These are phyloP conservation scores for Fonsecaea nubica DNA, from an alignment of 2,329 filamentous ascomycete genomes.

Conservation along the genomic window DNA sequence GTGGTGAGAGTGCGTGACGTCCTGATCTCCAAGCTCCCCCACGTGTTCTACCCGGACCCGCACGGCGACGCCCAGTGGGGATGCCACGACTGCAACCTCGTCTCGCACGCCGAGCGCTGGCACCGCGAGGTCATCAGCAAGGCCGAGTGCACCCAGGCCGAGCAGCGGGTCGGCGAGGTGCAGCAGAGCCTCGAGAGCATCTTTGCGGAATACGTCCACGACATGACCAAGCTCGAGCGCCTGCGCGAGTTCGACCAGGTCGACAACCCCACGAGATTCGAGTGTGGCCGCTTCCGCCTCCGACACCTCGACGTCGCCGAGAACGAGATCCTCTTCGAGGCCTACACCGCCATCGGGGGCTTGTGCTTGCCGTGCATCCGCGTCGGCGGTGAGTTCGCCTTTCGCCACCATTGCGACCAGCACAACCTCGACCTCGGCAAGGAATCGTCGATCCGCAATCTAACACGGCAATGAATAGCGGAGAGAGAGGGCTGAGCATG, in stretches of 20 bases:
- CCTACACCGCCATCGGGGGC: slow-evolving; percentile 7
- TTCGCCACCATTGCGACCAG: not conserved
- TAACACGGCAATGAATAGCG: not conserved
- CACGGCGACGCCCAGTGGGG: not conserved
- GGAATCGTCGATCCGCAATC: not conserved
- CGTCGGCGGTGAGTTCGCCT: slow-evolving; percentile 1
- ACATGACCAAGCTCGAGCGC: not conserved
- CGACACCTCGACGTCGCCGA: not conserved
- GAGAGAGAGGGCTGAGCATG: no score
- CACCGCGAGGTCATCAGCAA: slow-evolving; percentile 10
- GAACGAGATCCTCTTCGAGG: not conserved
- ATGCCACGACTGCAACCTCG: not conserved
- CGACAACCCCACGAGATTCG: not conserved
- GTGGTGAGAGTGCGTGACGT: not conserved
- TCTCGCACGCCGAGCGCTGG: slow-evolving; percentile 4
- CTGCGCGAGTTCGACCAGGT: not conserved
- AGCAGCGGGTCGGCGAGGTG: not conserved
- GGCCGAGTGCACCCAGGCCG: no score
- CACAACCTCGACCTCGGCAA: not conserved
- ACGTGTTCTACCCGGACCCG: slow-evolving; percentile 4
- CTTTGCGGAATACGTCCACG: not conserved
- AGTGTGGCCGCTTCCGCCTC: slow-evolving; percentile 2
- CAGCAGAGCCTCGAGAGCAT: not conserved
- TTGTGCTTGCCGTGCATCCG: slow-evolving; percentile 12
- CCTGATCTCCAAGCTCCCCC: not conserved